Percentiles rank a stretch among this genome's conserved stretches.
Evolutionary conservation across 1,139 yeast species (phyloP).

Genomic region (Hansenula sp.): DNA sequence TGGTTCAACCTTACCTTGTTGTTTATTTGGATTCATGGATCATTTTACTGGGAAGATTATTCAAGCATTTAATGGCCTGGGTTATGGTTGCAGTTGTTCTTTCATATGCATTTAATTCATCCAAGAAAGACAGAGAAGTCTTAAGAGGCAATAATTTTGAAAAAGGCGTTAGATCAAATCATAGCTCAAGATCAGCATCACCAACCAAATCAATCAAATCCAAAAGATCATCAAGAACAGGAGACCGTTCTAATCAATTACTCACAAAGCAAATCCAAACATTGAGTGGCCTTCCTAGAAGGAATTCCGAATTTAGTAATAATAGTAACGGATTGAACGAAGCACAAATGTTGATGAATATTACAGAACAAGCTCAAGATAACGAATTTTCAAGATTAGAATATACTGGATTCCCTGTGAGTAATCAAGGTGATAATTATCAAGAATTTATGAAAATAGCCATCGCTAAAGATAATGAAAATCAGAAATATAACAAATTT

Average conservation of each 20-base stretch:
- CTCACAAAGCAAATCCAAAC: neutral
- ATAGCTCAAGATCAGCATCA: slow-evolving; percentile 3
- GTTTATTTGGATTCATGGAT: slow-evolving; percentile 21
- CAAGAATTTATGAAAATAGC: slow-evolving; percentile 21
- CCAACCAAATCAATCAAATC: neutral
- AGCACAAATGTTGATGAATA: slow-evolving; percentile 8
- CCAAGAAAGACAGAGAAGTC: neutral
- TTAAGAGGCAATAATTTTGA: slow-evolving; percentile 3
- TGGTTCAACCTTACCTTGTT: slow-evolving; percentile 20
- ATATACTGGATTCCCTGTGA: slow-evolving; percentile 6
- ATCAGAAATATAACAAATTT: slow-evolving; percentile 13
- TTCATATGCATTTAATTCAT: slow-evolving; percentile 13
- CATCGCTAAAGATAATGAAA: slow-evolving; percentile 10
- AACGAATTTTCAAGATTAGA: slow-evolving; percentile 11
- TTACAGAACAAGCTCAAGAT: slow-evolving; percentile 17
- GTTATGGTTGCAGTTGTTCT: slow-evolving; percentile 13
- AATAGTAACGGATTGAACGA: neutral
- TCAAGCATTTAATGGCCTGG: slow-evolving; percentile 18
- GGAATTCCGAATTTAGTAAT: neutral
- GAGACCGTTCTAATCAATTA: neutral
- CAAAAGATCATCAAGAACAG: neutral
- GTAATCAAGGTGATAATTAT: slow-evolving; percentile 8
- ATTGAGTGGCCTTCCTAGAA: slow-evolving; percentile 7
- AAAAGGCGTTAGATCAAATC: slow-evolving; percentile 8
- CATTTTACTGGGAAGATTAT: slow-evolving; percentile 11